Evolutionary conservation across 2,329 filamentous ascomycete species (phyloP), one percentile per base, ranked within the genome.

Genomic region (Coniella lustricola): DNA sequence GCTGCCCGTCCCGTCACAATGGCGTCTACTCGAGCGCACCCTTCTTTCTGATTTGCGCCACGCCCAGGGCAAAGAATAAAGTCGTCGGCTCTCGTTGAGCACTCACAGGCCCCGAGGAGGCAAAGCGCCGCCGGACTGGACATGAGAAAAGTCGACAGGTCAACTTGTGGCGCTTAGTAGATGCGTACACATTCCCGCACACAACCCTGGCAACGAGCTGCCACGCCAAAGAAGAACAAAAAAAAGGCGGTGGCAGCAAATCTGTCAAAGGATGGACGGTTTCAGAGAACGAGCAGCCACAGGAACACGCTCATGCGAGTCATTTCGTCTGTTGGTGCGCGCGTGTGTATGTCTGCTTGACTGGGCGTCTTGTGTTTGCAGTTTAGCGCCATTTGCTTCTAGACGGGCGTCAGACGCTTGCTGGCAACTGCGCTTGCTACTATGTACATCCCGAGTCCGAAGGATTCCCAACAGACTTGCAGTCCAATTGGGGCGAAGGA

Each of bases 361-460:
- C 25, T 36, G 12, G n/a, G 12, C n/a, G 22, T 39, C n/a, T 8
- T 18, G 5, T 29, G 25, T 29, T 10, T 29, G 25, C 25, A 29
- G 25, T 29, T 29, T 29, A 29, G 25, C 25, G 25, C 25, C 25
- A 29, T 29, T 29, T 46, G 45, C 44, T 44, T 18, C 45, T 44
- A 48, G 34, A 40, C 45, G 45, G 45, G 49, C 45, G 45, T 33
- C 49, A 51, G 49, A 44, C 49, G 49, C 49, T 49, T 51, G 47
- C 46, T 35, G 45, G n/a, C 45, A 39, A 14, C 36, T 38, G 13
- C 14, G 16, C 16, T 12, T 5, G n/a, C 13, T 3, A 21, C 12
- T 29, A 7, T 29, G n/a, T 14, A 13, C n/a, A 17, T 29, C 17
- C 22, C 22, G 21, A 16, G 14, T n/a, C 38, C 18, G 22, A 41